These are phyloP conservation scores for Vigna nakashimae DNA, from an alignment of 306 rosid species.

Conservation along the genomic window DNA sequence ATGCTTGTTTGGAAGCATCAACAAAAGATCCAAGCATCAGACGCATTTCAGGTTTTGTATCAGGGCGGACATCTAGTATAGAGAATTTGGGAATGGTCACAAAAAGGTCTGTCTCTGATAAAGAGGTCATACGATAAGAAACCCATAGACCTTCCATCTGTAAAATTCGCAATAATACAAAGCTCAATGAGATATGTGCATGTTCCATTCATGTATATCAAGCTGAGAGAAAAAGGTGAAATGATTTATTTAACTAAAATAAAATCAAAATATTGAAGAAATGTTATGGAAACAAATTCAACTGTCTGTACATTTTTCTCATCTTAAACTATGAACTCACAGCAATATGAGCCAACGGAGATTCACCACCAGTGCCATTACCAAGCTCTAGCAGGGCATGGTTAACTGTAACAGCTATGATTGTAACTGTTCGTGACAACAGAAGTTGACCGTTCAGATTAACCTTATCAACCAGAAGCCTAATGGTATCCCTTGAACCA, in stretches of 20 bases:
- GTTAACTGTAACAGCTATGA: constrained; percentile 70
- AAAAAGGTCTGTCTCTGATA: constrained; percentile 84
- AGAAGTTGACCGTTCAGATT: constrained; percentile 80
- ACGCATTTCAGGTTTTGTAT: constrained; percentile 95
- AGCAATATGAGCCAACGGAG: constrained; percentile 86
- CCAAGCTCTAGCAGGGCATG: constrained; percentile 90
- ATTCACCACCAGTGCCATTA: constrained; percentile 73
- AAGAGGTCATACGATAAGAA: constrained; percentile 91
- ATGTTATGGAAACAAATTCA: constrained; percentile 11
- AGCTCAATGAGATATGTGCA: constrained; percentile 29
- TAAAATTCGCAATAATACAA: constrained; percentile 45
- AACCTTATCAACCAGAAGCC: constrained; percentile 91
- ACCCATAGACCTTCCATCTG: constrained; percentile 99
- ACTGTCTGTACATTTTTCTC: constrained; percentile 6
- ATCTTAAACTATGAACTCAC: constrained; percentile 58
- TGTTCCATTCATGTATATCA: constrained; percentile 28
- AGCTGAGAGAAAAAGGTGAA: constrained; percentile 15
- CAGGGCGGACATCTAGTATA: constrained; percentile 81
- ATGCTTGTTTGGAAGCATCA: constrained; percentile 75
- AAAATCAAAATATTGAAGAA: background rate
- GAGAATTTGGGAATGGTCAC: constrained; percentile 91
- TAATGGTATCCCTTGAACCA: constrained; percentile 73
- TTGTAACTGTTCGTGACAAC: constrained; percentile 81
- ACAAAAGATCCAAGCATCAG: constrained; percentile 96
- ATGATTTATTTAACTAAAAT: constrained; percentile 24